A percentile compares a stretch with the other conserved stretches of the same genome.
phyloP scores from a whole-genome alignment of 2,329 filamentous ascomycete genomes.

The Phoma sp. region DNA sequence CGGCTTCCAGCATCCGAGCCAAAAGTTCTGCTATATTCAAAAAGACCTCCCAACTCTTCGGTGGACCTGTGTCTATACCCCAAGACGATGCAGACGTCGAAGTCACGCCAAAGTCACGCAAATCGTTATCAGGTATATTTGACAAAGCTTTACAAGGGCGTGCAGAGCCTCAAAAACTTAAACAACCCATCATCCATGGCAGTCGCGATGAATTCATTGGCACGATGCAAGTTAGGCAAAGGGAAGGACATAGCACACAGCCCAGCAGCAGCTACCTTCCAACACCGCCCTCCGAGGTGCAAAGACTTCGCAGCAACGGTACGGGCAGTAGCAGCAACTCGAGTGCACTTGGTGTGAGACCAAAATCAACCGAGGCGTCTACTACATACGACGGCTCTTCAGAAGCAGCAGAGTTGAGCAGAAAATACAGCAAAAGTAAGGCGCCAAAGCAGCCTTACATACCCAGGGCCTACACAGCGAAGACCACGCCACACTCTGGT shows the following conservation, averaged over 20 bases:
- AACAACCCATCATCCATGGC: conserved; percentile 16
- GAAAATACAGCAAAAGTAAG: conserved; percentile 16
- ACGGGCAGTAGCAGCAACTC: conserved; percentile 12
- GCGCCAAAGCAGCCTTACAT: conserved; percentile 18
- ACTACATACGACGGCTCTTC: conserved; percentile 6
- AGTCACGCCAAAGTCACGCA: conserved; percentile 7
- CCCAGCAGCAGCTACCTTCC: conserved; percentile 23
- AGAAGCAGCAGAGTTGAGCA: conserved; percentile 13
- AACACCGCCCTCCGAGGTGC: conserved; percentile 30
- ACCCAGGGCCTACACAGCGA: conserved; percentile 21
- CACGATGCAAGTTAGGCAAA: conserved; percentile 18
- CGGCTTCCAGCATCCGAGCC: conserved; percentile 8
- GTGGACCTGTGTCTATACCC: conserved; percentile 28
- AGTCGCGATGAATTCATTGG: conserved; percentile 22
- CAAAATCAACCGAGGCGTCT: not conserved
- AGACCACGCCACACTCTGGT: conserved; percentile 13
- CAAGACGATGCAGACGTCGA: conserved; percentile 18
- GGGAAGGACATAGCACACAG: conserved; percentile 4
- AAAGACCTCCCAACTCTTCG: conserved; percentile 18
- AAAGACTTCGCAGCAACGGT: conserved; percentile 18
- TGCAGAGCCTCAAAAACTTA: conserved; percentile 7
- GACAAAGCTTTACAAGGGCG: conserved; percentile 23
- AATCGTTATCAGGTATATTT: conserved; percentile 14
- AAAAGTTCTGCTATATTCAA: conserved; percentile 15
- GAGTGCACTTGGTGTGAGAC: conserved; percentile 1